Evolutionary conservation across 2,329 filamentous ascomycete genomes (phyloP).

Genomic region (Fusarium vanettenii): DNA sequence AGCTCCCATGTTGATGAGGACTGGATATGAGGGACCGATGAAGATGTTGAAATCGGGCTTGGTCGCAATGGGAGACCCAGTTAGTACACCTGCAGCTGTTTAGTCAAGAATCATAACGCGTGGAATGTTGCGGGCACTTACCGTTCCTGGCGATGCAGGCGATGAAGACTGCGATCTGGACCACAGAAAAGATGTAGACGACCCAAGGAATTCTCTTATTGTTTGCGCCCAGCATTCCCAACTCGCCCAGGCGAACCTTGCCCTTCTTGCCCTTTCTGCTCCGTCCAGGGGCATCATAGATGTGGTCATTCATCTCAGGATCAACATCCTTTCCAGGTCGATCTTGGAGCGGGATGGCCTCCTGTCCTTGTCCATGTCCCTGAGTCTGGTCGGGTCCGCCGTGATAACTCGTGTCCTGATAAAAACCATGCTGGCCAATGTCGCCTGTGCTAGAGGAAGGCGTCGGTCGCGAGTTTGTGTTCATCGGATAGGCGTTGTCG

Average conservation of each 20-base stretch:
- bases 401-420: conserved; percentile 70
- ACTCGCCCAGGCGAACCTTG: conserved; percentile 66
- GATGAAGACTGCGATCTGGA: conserved; percentile 88
- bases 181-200: conserved; percentile 80
- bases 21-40: conserved; percentile 91
- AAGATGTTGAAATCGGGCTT: conserved; percentile 94
- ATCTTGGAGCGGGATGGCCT: conserved; percentile 69
- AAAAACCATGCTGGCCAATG: conserved; percentile 52
- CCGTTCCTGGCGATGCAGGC: conserved; percentile 87
- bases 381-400: conserved; percentile 51
- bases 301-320: conserved; percentile 65
- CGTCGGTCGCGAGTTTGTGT: conserved; percentile 54
- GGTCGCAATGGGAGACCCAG: conserved; percentile 81
- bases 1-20: conserved; percentile 97
- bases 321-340: conserved; percentile 57
- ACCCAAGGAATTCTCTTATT: conserved; percentile 78
- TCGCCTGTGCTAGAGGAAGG: conserved; percentile 52
- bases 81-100: conserved; percentile 71
- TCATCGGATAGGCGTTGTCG: conserved; percentile 72
- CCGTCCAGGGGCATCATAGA: conserved; percentile 65
- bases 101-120: conserved; percentile 11
- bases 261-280: conserved; percentile 52
- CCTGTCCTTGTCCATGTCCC: conserved; percentile 54
- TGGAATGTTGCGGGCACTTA: conserved; percentile 54
- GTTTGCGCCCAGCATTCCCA: conserved; percentile 69